Base-by-base conservation (phyloP, 345 rosid species). In the Isatis tinctoria region DNA sequence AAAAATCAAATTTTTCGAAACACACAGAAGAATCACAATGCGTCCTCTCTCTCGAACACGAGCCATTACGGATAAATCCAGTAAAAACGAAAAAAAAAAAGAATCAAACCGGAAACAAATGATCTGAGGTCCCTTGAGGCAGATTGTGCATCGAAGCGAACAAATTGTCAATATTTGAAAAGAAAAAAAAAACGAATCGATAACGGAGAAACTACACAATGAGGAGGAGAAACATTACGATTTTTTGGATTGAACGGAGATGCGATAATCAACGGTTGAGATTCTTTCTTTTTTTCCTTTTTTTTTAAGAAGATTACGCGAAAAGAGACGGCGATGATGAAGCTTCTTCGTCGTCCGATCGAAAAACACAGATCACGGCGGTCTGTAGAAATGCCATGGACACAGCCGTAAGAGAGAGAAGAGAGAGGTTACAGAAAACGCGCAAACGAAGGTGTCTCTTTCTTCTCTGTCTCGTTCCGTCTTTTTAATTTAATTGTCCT, bases 321-420 rank as follows among this genome's bases (percentile, higher is more conserved):
- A 47, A 64, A 72, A 77, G 73, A 67, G 79, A 58, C 33, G 40
- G 72, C 28, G 61, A 20, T 5, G 60, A 67, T 1, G 44, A 22
- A 22, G 24, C 27, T 10, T 58, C 65, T 36, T 54, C 79, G 36
- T 51, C 78, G 65, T 45, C 78, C 32, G 80, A 89, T 85, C 87
- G 80, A 80, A 75, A 81, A 73, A 73, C 72, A 79, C 85, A 76
- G 88, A 86, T 88, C 86, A 88, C 88, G 78, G 81, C 73, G 80
- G 24, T 71, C 69, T 69, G 80, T 60, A 71, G 75, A 82, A 77
- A 78, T 78, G 74, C 87, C 87, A 80, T 80, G 44, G 72, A 59
- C 78, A 45, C 56, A 61, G 36, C 70, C 60, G 52, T 14, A 65
- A 37, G 69, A 67, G 59, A 78, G 65, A 49, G 54, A 49, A 9